phyloP scores from a whole-genome alignment of 2,329 filamentous ascomycete genomes.

The Periconia macrospinosa region DNA sequence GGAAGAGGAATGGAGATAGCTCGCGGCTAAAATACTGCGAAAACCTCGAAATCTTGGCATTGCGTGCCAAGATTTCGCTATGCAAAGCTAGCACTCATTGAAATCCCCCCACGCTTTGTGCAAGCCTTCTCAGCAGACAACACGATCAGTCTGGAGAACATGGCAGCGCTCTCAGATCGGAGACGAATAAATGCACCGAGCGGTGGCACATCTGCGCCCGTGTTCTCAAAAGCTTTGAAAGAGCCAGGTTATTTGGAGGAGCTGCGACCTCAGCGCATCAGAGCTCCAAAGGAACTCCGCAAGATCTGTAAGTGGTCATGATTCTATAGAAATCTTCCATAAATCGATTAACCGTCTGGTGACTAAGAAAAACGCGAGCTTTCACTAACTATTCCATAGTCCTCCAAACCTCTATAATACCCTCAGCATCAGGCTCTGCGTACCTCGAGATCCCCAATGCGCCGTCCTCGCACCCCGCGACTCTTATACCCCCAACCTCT shows the following conservation, averaged over 20 bases:
- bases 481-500: slow-evolving; percentile 58
- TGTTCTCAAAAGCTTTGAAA: slow-evolving; percentile 61
- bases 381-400: slow-evolving; percentile 54
- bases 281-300: slow-evolving; percentile 71
- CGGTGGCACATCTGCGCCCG: slow-evolving; percentile 72
- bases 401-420: slow-evolving; percentile 87
- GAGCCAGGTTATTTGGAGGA: slow-evolving; percentile 51
- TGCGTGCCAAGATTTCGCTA: background rate
- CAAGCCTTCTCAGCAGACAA: background rate
- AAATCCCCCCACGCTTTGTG: slow-evolving; percentile 12
- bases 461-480: slow-evolving; percentile 30
- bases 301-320: slow-evolving; percentile 73
- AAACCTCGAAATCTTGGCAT: slow-evolving; percentile 31
- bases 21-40: slow-evolving; percentile 8
- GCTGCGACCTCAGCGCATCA: slow-evolving; percentile 56
- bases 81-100: slow-evolving; percentile 21
- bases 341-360: background rate
- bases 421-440: slow-evolving; percentile 89
- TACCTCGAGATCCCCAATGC: slow-evolving; percentile 69
- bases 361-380: background rate
- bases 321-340: background rate
- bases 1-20: slow-evolving; percentile 17
- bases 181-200: slow-evolving; percentile 87
- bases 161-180: slow-evolving; percentile 60
- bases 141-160: slow-evolving; percentile 10